phyloP scores from a whole-genome alignment of 1,139 yeast genomes.

The Yamadazyma taylorii region DNA sequence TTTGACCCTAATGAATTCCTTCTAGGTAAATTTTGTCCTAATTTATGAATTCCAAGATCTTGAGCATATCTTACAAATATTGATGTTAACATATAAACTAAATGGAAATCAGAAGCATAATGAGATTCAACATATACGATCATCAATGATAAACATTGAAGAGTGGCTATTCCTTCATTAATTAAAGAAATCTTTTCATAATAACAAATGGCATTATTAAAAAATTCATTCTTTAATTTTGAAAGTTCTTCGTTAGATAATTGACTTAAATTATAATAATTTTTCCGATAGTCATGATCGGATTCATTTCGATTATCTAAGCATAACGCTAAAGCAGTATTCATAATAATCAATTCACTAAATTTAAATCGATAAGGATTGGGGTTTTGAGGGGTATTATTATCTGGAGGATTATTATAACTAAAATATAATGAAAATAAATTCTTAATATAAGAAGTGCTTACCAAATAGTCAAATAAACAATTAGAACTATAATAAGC shows the following conservation, averaged over 20 bases:
- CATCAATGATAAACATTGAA: conserved; percentile 50
- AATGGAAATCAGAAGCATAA: conserved; percentile 38
- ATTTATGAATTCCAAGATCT: conserved; percentile 64
- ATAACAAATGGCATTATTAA: conserved; percentile 43
- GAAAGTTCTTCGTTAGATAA: conserved; percentile 13
- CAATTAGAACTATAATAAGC: conserved; percentile 20
- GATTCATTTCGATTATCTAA: conserved; percentile 22
- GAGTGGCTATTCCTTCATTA: conserved; percentile 50
- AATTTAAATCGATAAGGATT: conserved; percentile 19
- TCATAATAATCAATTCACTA: conserved; percentile 36
- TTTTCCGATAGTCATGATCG: conserved; percentile 11
- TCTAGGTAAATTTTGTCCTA: not conserved
- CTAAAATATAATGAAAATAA: conserved; percentile 26
- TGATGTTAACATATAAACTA: conserved; percentile 44
- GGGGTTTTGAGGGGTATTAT: not conserved
- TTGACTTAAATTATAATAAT: conserved; percentile 8
- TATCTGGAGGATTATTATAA: not conserved
- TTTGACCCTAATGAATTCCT: no score
- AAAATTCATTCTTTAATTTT: conserved; percentile 24
- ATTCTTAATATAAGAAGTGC: conserved; percentile 17
- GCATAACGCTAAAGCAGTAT: conserved; percentile 24
- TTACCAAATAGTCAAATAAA: conserved; percentile 15
- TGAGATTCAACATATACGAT: conserved; percentile 44
- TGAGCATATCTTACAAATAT: conserved; percentile 60
- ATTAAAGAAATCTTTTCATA: conserved; percentile 47